phyloP scores from a whole-genome alignment of 441 rosid genomes.

The Pelargonium cotyledonis region DNA sequence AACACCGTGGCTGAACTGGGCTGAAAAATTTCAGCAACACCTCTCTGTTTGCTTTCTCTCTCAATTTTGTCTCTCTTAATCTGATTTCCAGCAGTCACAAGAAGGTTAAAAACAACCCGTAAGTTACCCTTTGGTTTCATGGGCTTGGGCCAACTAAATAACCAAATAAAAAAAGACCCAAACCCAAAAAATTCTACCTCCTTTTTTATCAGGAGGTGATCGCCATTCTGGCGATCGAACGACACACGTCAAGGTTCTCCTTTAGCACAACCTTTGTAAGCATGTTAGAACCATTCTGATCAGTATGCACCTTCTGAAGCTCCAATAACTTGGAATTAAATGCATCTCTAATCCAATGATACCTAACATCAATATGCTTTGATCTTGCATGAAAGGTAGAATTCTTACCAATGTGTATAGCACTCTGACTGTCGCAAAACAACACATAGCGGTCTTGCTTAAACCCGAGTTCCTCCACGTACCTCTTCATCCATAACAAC shows the following conservation, averaged over 20 bases:
- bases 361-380: not conserved
- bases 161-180: no score
- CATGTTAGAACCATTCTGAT: no score
- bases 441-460: not conserved
- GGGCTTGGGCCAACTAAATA: no score
- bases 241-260: not conserved
- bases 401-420: not conserved
- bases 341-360: not conserved
- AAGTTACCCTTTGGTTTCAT: no score
- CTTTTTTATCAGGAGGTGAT: not conserved
- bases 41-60: no score
- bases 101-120: no score
- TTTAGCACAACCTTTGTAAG: not conserved
- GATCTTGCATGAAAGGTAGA: not conserved
- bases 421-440: not conserved
- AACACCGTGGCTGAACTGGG: no score
- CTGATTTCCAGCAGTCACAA: no score
- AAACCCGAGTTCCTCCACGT: not conserved
- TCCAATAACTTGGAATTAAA: not conserved
- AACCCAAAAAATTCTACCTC: not conserved
- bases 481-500: not conserved
- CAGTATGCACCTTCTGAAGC: not conserved
- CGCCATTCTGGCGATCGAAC: not conserved
- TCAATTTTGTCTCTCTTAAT: no score
- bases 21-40: no score